Percentiles rank a stretch among this genome's conserved stretches.
These are phyloP conservation scores for Physcomitrellopsis africana DNA, from an alignment of 225 moss, liverwort and hornwort species.

Conservation along the genomic window DNA sequence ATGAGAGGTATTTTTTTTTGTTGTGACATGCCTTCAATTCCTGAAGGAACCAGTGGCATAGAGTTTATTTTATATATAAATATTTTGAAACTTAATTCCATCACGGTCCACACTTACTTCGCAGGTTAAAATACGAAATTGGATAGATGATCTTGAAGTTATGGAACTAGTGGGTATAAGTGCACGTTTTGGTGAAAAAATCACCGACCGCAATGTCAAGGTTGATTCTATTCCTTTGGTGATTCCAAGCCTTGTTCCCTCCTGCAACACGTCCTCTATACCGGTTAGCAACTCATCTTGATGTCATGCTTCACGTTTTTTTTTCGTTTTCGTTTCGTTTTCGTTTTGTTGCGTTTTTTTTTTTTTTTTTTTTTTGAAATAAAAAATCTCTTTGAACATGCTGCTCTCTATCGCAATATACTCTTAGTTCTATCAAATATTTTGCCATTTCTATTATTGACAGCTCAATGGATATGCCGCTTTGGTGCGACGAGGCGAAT, in stretches of 20 bases:
- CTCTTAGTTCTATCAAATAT: neutral
- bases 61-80: neutral
- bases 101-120: constrained; percentile 16
- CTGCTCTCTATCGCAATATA: neutral
- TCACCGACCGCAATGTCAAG: constrained; percentile 51
- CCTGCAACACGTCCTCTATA: constrained; percentile 47
- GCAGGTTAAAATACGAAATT: constrained; percentile 89
- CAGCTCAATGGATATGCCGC: constrained; percentile 68
- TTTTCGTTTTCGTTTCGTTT: neutral
- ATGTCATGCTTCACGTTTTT: constrained; percentile 17
- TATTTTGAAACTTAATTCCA: no score
- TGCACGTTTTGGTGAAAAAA: constrained; percentile 81
- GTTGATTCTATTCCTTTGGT: constrained; percentile 47
- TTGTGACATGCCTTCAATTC: neutral
- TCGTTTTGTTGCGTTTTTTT: no score
- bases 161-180: constrained; percentile 88
- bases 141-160: constrained; percentile 71
- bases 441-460: constrained; percentile 11
- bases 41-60: neutral
- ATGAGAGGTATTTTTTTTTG: neutral
- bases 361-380: neutral
- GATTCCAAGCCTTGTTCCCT: constrained; percentile 47
- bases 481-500: constrained; percentile 80
- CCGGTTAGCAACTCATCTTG: constrained; percentile 39
- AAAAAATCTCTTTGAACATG: neutral